Percentiles rank a stretch among this genome's conserved stretches.
These are phyloP conservation scores for Zizania palustris DNA, from an alignment of 202 grass and related monocot species.

Conservation along the genomic window DNA sequence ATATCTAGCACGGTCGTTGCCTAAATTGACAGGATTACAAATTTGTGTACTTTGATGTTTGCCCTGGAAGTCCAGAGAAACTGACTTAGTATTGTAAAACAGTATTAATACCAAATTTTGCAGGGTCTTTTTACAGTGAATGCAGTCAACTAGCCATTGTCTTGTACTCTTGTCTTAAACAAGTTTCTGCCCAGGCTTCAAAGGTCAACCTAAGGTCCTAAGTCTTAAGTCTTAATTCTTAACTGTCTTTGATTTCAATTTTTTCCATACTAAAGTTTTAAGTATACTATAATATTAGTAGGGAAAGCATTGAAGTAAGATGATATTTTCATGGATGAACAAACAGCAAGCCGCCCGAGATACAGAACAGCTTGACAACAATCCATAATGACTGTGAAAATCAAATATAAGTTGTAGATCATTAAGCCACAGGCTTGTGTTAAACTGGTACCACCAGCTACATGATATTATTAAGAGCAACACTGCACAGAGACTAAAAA, in stretches of 20 bases:
- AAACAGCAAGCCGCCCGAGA: constrained; percentile 6
- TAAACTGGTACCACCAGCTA: constrained; percentile 24
- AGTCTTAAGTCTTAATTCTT: too few species aligned
- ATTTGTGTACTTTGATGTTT: constrained; percentile 19
- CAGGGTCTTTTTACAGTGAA: constrained; percentile 36
- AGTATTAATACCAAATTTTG: not conserved
- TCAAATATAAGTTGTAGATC: not conserved
- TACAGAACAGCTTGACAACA: constrained; percentile 13
- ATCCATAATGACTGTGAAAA: not conserved
- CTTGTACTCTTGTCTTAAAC: not conserved
- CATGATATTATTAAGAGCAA: constrained; percentile 8
- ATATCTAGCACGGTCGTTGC: not conserved
- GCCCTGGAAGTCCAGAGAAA: constrained; percentile 22
- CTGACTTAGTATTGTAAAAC: constrained; percentile 12
- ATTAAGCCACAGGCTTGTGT: constrained; percentile 7
- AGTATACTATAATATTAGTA: not conserved
- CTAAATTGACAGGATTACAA: not conserved
- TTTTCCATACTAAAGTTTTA: not conserved
- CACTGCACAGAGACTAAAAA: not conserved
- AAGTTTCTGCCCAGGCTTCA: not conserved
- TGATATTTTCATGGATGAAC: constrained; percentile 5
- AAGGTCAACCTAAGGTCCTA: not conserved
- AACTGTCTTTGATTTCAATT: too few species aligned
- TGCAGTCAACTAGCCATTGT: constrained; percentile 3
- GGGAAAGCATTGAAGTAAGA: constrained; percentile 6